Percentiles rank a stretch among this genome's conserved stretches.
These are phyloP conservation scores for Peronospora destructor DNA, from an alignment of 352 stramenopile species.

Conservation along the genomic window DNA sequence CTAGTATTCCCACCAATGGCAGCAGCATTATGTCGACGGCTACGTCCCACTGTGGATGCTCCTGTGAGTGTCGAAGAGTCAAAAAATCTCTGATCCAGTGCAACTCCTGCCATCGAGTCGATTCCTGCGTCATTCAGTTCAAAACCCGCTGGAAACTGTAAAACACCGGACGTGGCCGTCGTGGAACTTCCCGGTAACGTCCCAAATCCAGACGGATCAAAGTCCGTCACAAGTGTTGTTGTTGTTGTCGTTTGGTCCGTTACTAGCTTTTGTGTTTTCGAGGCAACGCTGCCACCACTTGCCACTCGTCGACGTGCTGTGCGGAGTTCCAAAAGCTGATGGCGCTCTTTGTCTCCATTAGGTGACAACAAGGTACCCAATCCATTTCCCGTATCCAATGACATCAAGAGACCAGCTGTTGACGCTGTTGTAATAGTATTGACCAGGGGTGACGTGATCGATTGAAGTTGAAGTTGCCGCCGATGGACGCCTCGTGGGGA, in stretches of 20 bases:
- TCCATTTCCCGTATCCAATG: constrained; percentile 22
- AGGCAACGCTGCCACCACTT: constrained; percentile 19
- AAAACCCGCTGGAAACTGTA: constrained; percentile 55
- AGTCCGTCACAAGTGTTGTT: constrained; percentile 26
- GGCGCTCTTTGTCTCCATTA: too few relatives aligned
- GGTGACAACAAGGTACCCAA: constrained; percentile 40
- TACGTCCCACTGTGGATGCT: constrained; percentile 9
- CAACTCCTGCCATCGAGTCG: constrained; percentile 32
- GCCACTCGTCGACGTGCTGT: constrained; percentile 40
- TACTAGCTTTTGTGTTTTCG: constrained; percentile 34
- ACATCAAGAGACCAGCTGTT: constrained; percentile 3
- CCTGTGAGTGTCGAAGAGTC: constrained; percentile 27
- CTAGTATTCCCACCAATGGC: constrained; percentile 1
- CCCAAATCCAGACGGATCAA: constrained; percentile 62
- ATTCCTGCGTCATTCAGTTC: constrained; percentile 43
- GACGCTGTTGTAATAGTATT: neutral
- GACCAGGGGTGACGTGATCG: constrained; percentile 7
- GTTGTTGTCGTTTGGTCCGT: constrained; percentile 21
- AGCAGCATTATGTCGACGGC: constrained; percentile 25
- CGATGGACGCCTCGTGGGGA: constrained; percentile 24
- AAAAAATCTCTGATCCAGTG: constrained; percentile 46
- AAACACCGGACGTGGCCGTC: constrained; percentile 13
- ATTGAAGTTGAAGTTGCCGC: too few relatives aligned
- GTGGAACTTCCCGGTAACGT: constrained; percentile 27
- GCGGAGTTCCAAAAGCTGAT: constrained; percentile 55